Conservation (phyloP, 1,284 basidiomycete species). For the Marasmius sp. region DNA sequence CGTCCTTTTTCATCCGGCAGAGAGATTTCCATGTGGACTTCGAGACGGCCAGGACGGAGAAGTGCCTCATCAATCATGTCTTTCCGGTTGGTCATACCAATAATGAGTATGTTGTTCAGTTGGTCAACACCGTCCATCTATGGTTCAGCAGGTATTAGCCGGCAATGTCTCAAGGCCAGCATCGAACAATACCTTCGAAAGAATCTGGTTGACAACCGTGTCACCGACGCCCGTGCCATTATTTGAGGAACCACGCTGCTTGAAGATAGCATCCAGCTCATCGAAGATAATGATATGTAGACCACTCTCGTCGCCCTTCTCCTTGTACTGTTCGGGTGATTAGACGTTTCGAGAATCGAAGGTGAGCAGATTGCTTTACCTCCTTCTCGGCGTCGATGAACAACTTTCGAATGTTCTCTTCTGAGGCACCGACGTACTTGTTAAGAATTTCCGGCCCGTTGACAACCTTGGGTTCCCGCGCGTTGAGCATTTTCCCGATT, state of each 20-base stretch:
- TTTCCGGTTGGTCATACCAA: conserved; percentile 98
- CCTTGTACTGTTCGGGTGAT: conserved; percentile 75
- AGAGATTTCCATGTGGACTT: conserved; percentile 99
- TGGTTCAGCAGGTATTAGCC: conserved; percentile 4
- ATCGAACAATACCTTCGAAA: conserved; percentile 77
- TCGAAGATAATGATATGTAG: conserved; percentile 99
- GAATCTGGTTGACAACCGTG: conserved; percentile 96
- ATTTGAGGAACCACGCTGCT: conserved; percentile 91
- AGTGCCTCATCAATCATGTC: conserved; percentile 99
- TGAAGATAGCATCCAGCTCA: conserved; percentile 98
- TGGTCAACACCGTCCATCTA: conserved; percentile 99
- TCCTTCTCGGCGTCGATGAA: conserved; percentile 98
- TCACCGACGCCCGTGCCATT: conserved; percentile 97
- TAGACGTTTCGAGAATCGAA: background rate
- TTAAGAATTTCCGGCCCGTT: conserved; percentile 98
- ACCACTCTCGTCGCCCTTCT: conserved; percentile 97
- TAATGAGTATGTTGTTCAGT: conserved; percentile 98
- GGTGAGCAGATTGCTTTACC: conserved; percentile 39
- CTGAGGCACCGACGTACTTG: conserved; percentile 97
- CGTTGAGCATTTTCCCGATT: conserved; percentile 99
- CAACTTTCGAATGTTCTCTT: conserved; percentile 98
- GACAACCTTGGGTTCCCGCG: conserved; percentile 96
- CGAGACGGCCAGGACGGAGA: conserved; percentile 95
- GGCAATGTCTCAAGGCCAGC: conserved; percentile 13
- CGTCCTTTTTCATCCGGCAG: conserved; percentile 94